phyloP scores from a whole-genome alignment of 2,329 filamentous ascomycete species.

The Botrytis deweyae region DNA sequence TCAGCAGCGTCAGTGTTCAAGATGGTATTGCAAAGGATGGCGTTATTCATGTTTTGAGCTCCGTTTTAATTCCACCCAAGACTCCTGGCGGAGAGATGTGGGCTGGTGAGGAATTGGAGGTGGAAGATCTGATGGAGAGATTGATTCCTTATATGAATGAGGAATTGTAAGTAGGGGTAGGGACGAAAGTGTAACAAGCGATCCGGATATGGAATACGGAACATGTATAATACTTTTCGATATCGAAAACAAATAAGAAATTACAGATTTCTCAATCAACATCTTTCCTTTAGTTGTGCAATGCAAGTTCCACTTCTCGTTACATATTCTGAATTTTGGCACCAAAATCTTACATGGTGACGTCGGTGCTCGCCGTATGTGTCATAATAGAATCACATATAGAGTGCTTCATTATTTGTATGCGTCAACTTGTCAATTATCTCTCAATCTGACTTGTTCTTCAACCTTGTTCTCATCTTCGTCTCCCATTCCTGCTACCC shows the following conservation, averaged over 20 bases:
- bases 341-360: background rate
- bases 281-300: too few relatives aligned
- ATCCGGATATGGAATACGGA: too few relatives aligned
- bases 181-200: background rate
- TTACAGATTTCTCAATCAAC: background rate
- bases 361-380: background rate
- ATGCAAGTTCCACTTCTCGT: background rate
- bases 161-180: conserved; percentile 27
- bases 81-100: conserved; percentile 50
- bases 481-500: background rate
- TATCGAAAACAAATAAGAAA: background rate
- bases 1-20: conserved; percentile 60
- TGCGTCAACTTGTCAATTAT: background rate
- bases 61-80: conserved; percentile 72
- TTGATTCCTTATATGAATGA: conserved; percentile 28
- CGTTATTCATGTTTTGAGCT: conserved; percentile 74
- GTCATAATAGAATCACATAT: background rate
- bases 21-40: conserved; percentile 77
- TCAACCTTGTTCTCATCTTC: background rate
- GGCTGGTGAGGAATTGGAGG: conserved; percentile 51
- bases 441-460: background rate
- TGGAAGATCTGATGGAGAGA: conserved; percentile 58
- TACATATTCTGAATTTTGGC: background rate
- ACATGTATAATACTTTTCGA: background rate
- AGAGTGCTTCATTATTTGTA: background rate